These are phyloP conservation scores for Camptophora hylomeconis DNA, from an alignment of 2,329 filamentous ascomycete species.

Conservation along the genomic window DNA sequence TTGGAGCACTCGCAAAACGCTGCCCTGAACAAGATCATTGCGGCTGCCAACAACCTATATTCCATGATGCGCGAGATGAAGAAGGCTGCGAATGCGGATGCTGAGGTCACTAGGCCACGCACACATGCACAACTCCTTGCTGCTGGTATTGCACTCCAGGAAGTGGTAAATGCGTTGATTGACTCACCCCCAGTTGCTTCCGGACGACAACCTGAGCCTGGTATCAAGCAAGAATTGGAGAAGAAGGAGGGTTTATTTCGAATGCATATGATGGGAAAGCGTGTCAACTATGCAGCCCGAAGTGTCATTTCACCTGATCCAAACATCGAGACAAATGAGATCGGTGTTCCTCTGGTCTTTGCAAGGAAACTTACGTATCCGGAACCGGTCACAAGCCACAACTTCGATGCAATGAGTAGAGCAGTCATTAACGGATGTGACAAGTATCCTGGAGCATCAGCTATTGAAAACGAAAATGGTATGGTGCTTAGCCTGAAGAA, in stretches of 20 bases:
- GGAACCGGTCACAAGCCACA: slow-evolving; percentile 93
- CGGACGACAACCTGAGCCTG: slow-evolving; percentile 69
- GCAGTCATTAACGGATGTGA: slow-evolving; percentile 90
- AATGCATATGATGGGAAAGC: slow-evolving; percentile 99
- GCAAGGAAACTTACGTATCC: slow-evolving; percentile 92
- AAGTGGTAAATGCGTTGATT: slow-evolving; percentile 81
- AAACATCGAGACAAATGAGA: slow-evolving; percentile 98
- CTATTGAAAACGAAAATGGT: slow-evolving; percentile 91
- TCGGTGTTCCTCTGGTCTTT: slow-evolving; percentile 96
- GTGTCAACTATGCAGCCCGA: slow-evolving; percentile 93
- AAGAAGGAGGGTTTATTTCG: slow-evolving; percentile 98
- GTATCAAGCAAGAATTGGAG: slow-evolving; percentile 94
- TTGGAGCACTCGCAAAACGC: slow-evolving; percentile 81
- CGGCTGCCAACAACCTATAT: slow-evolving; percentile 59
- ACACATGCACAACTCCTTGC: slow-evolving; percentile 63
- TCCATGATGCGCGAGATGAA: slow-evolving; percentile 37
- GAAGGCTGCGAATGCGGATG: slow-evolving; percentile 31
- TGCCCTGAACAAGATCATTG: slow-evolving; percentile 74
- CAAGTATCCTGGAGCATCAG: slow-evolving; percentile 85
- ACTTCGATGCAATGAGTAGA: slow-evolving; percentile 89
- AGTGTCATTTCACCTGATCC: slow-evolving; percentile 97
- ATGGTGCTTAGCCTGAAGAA: slow-evolving; percentile 77
- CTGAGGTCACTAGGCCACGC: slow-evolving; percentile 40
- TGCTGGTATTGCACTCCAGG: slow-evolving; percentile 72
- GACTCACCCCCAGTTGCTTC: slow-evolving; percentile 76